Evolutionary conservation across 179 eudicot species (phyloP).

Genomic region (Silene coronaria): DNA sequence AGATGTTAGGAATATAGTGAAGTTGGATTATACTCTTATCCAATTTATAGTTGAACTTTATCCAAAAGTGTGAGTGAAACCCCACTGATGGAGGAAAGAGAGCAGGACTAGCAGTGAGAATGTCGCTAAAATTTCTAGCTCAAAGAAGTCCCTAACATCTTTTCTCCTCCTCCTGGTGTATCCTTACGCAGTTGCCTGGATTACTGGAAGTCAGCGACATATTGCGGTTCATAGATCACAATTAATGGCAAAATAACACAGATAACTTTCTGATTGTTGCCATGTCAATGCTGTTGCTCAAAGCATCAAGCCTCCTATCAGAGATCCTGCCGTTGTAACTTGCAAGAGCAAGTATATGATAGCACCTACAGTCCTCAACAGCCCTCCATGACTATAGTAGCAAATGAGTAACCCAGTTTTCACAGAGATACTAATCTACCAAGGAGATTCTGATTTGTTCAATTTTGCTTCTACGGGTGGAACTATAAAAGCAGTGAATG

Average conservation of each 20-base stretch:
- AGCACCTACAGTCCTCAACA: slow-evolving; percentile 3
- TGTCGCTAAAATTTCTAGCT: not conserved
- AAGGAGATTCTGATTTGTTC: not conserved
- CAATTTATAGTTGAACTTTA: not conserved
- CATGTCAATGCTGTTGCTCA: not conserved
- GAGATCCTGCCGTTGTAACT: not conserved
- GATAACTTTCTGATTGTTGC: not conserved
- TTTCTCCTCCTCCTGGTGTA: not conserved
- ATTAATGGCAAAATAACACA: not conserved
- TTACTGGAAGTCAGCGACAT: not conserved
- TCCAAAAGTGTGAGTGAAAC: not conserved
- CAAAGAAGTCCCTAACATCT: not conserved
- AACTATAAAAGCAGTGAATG: not conserved
- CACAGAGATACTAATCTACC: not conserved
- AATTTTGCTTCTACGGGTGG: not conserved
- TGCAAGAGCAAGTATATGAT: not conserved
- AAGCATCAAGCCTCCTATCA: not conserved
- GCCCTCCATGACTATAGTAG: not conserved
- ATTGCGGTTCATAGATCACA: not conserved
- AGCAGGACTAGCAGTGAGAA: not conserved
- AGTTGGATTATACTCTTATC: not conserved
- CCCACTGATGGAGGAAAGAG: not conserved
- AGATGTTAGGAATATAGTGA: not conserved
- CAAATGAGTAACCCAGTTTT: not conserved
- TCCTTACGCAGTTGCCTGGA: not conserved